Percentiles rank a stretch among this genome's conserved stretches.
These are phyloP conservation scores for Aspergillus steynii DNA, from an alignment of 495 filamentous ascomycete species.

Conservation along the genomic window DNA sequence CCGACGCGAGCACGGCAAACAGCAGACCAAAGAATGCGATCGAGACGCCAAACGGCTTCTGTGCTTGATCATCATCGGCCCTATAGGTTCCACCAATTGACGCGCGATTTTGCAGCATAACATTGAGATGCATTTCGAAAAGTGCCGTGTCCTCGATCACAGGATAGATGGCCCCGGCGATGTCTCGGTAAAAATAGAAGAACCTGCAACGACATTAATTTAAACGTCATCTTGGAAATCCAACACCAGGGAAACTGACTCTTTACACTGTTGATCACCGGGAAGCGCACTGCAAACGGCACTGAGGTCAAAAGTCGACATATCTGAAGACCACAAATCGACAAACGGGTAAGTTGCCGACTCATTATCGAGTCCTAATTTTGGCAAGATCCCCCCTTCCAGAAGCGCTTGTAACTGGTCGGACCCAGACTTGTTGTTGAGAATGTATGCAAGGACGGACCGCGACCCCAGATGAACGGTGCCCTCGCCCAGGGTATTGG, in stretches of 20 bases:
- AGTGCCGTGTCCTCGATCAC: slow-evolving; percentile 71
- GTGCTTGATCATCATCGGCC: slow-evolving; percentile 35
- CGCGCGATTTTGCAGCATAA: slow-evolving; percentile 65
- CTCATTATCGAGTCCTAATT: slow-evolving; percentile 80
- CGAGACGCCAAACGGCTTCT: slow-evolving; percentile 57
- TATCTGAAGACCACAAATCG: slow-evolving; percentile 61
- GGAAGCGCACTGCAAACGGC: slow-evolving; percentile 73
- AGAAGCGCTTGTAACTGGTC: slow-evolving; percentile 65
- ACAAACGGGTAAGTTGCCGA: slow-evolving; percentile 78
- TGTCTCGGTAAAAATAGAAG: slow-evolving; percentile 76
- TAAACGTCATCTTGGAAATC: no score
- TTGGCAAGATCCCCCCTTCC: slow-evolving; percentile 75
- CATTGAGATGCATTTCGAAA: slow-evolving; percentile 68
- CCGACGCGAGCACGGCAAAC: slow-evolving; percentile 77
- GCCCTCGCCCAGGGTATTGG: slow-evolving; percentile 54
- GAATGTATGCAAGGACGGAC: slow-evolving; percentile 59
- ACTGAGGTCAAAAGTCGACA: slow-evolving; percentile 69
- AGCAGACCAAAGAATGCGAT: slow-evolving; percentile 68
- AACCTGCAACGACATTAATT: slow-evolving; percentile 44
- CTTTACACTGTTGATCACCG: slow-evolving; percentile 62
- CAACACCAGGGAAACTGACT: slow-evolving; percentile 43
- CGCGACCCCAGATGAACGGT: slow-evolving; percentile 59
- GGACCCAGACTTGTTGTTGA: slow-evolving; percentile 64
- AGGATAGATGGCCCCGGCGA: slow-evolving; percentile 80
- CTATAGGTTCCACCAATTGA: slow-evolving; percentile 45